A percentile compares a stretch with the other conserved stretches of the same genome.
phyloP scores from a whole-genome alignment of 257 asterid genomes.

The Hygrophila difformis region DNA sequence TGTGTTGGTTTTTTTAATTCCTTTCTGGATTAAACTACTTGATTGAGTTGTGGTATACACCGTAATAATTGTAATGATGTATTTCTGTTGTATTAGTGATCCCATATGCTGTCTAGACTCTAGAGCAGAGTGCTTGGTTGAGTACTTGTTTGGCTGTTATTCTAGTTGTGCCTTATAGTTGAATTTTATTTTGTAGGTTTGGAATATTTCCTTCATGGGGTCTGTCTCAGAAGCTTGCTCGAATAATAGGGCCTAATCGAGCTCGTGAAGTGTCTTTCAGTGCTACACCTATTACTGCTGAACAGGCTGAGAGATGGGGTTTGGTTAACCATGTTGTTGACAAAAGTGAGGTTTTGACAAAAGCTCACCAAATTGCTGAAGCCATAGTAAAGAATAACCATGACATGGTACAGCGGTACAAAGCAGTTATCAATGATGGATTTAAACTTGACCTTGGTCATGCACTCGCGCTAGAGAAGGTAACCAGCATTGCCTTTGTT shows the following conservation, averaged over 20 bases:
- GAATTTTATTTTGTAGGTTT: constrained; percentile 44
- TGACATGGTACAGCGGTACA: constrained; percentile 71
- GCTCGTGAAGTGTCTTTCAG: constrained; percentile 81
- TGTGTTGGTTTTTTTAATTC: no score
- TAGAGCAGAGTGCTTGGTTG: not conserved
- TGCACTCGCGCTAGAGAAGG: constrained; percentile 93
- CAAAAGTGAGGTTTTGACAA: constrained; percentile 51
- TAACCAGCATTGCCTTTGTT: constrained; percentile 10
- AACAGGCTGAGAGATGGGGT: constrained; percentile 93
- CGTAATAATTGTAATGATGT: no score
- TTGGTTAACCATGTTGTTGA: constrained; percentile 89
- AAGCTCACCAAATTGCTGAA: constrained; percentile 70
- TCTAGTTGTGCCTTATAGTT: not conserved
- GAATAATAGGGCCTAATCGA: constrained; percentile 71
- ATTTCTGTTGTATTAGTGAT: no score
- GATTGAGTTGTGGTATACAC: no score
- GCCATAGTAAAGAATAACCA: constrained; percentile 80
- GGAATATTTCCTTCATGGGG: constrained; percentile 99
- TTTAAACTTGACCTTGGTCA: constrained; percentile 57
- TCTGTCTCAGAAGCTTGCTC: constrained; percentile 88
- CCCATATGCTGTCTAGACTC: no score
- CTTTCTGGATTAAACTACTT: no score
- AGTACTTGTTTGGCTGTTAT: not conserved
- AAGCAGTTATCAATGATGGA: constrained; percentile 82
- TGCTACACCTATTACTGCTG: constrained; percentile 67